These are phyloP conservation scores for Colletotrichum cuscutae DNA, from an alignment of 2,329 filamentous ascomycete genomes.

Conservation along the genomic window DNA sequence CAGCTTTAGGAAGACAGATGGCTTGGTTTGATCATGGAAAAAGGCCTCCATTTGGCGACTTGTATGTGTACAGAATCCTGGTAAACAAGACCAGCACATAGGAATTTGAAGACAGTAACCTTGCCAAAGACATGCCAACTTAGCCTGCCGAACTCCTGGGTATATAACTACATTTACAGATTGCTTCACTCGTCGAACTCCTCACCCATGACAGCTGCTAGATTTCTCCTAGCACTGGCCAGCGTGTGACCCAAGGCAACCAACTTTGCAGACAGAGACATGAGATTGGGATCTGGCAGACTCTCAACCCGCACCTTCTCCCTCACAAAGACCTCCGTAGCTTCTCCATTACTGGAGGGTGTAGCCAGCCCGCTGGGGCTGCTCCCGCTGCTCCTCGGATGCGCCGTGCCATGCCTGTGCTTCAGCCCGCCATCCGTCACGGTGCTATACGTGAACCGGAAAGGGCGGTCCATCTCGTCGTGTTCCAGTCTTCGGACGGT, in stretches of 20 bases:
- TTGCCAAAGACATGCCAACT: not conserved
- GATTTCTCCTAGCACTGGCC: constrained; percentile 73
- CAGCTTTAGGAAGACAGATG: not conserved
- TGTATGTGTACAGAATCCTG: constrained; percentile 29
- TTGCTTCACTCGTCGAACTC: constrained; percentile 46
- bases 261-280: constrained; percentile 86
- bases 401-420: constrained; percentile 29
- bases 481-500: constrained; percentile 73
- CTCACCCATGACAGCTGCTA: constrained; percentile 82
- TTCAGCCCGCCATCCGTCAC: constrained; percentile 38
- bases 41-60: constrained; percentile 4
- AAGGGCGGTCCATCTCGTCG: constrained; percentile 83
- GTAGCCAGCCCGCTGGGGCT: constrained; percentile 21
- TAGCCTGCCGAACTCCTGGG: constrained; percentile 30
- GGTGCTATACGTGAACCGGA: constrained; percentile 64
- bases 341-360: constrained; percentile 36
- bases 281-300: constrained; percentile 81
- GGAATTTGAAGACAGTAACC: constrained; percentile 28
- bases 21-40: not conserved
- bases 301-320: constrained; percentile 92
- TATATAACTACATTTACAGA: constrained; percentile 37
- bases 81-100: constrained; percentile 29
- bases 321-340: constrained; percentile 79
- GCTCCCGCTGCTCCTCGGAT: constrained; percentile 14
- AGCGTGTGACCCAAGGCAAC: constrained; percentile 81